Conservation (phyloP, 352 stramenopile species). For the Pythium sp. region DNA sequence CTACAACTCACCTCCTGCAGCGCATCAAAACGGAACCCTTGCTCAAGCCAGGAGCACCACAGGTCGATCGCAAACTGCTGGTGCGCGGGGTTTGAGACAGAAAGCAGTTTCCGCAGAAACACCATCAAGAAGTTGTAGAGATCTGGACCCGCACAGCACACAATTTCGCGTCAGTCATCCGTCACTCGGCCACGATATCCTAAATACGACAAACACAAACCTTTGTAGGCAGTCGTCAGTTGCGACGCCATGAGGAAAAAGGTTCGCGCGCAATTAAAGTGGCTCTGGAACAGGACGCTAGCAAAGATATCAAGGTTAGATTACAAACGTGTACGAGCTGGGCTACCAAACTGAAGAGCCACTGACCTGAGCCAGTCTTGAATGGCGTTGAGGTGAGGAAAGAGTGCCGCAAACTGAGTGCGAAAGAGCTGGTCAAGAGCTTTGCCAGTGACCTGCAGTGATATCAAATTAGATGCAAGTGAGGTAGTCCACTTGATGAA, state of each 20-base stretch:
- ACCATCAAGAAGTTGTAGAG: slow-evolving; percentile 84
- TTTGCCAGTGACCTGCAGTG: slow-evolving; percentile 16
- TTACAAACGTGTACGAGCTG: slow-evolving; percentile 4
- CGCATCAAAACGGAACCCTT: slow-evolving; percentile 37
- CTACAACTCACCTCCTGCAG: slow-evolving; percentile 53
- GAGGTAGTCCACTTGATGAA: not conserved
- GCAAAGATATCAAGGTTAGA: not conserved
- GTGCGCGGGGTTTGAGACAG: slow-evolving; percentile 36
- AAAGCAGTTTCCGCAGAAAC: slow-evolving; percentile 74
- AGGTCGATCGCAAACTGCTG: slow-evolving; percentile 64
- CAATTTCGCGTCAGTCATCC: not conserved
- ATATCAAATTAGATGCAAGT: not conserved
- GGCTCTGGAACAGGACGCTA: slow-evolving; percentile 48
- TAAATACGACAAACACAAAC: slow-evolving; percentile 14
- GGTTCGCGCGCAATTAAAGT: slow-evolving; percentile 33
- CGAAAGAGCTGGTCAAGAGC: slow-evolving; percentile 21
- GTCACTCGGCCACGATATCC: slow-evolving; percentile 1
- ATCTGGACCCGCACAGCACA: slow-evolving; percentile 30
- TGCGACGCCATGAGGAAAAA: slow-evolving; percentile 49
- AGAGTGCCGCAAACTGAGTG: slow-evolving; percentile 32
- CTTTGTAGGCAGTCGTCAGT: slow-evolving; percentile 42
- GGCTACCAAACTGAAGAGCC: not conserved
- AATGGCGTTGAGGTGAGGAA: slow-evolving; percentile 47
- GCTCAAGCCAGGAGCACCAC: slow-evolving; percentile 69
- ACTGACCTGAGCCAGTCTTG: slow-evolving; percentile 68